phyloP scores from a whole-genome alignment of 2,329 filamentous ascomycete species.

The Arthroderma sp. region DNA sequence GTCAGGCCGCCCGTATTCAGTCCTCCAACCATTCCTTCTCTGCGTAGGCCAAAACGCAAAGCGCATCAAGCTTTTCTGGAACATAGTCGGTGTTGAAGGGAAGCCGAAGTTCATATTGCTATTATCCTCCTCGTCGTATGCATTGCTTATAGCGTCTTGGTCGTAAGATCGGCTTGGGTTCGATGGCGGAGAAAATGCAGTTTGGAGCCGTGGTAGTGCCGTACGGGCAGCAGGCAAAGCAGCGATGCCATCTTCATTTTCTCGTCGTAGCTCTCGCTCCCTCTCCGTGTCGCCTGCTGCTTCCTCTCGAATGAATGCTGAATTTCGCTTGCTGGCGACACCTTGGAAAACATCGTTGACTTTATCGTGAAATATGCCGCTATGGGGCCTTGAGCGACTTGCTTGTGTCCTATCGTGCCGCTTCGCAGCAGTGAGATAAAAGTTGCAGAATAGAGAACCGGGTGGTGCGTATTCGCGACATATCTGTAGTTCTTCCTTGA shows the following conservation, averaged over 20 bases:
- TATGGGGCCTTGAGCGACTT: constrained; percentile 45
- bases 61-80: constrained; percentile 80
- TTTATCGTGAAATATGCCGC: constrained; percentile 67
- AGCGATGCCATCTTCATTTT: constrained; percentile 74
- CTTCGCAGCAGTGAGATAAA: constrained; percentile 76
- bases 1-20: constrained; percentile 83
- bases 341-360: constrained; percentile 78
- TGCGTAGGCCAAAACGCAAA: constrained; percentile 61
- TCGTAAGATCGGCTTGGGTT: constrained; percentile 7
- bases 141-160: constrained; percentile 6
- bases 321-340: constrained; percentile 76
- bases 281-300: constrained; percentile 58
- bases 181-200: constrained; percentile 12
- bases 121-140: constrained; percentile 4
- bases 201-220: constrained; percentile 9
- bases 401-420: constrained; percentile 33
- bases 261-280: constrained; percentile 63
- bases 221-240: constrained; percentile 52
- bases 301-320: constrained; percentile 67
- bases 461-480: constrained; percentile 80
- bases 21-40: constrained; percentile 63
- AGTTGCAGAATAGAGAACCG: constrained; percentile 81
- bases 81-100: constrained; percentile 68
- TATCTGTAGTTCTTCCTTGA: constrained; percentile 84
- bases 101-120: constrained; percentile 59